Conservation (phyloP, 2,329 filamentous ascomycete species). For the Aspergillus spinulosporus region DNA sequence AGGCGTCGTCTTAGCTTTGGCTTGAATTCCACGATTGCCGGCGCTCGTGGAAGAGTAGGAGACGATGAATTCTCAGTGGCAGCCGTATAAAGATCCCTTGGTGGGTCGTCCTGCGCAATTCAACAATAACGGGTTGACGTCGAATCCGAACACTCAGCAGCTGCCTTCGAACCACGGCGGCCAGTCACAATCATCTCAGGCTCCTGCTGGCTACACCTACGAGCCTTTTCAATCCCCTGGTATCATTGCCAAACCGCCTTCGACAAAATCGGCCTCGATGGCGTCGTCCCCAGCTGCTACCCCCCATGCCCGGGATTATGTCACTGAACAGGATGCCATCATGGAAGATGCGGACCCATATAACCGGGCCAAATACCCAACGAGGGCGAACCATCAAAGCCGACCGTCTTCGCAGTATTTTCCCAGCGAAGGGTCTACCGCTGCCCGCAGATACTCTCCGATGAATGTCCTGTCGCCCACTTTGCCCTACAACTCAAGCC, state of each 20-base stretch:
- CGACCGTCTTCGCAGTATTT: constrained; percentile 73
- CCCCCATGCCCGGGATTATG: constrained; percentile 63
- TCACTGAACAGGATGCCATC: constrained; percentile 69
- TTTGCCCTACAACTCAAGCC: constrained; percentile 71
- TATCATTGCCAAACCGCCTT: constrained; percentile 34
- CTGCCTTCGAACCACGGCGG: constrained; percentile 50
- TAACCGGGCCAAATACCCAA: constrained; percentile 80
- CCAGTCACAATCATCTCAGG: constrained; percentile 50
- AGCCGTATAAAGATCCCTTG: constrained; percentile 64
- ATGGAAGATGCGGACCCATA: constrained; percentile 93
- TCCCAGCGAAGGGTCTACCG: constrained; percentile 73
- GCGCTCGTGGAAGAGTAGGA: constrained; percentile 19
- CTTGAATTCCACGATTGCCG: constrained; percentile 9
- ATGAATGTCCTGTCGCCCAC: constrained; percentile 89
- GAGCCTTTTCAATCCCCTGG: constrained; percentile 61
- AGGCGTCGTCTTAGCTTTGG: constrained; percentile 21
- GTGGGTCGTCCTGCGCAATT: constrained; percentile 65
- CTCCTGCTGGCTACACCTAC: constrained; percentile 65
- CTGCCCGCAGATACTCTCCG: constrained; percentile 89
- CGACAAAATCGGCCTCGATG: constrained; percentile 54
- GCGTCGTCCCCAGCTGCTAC: constrained; percentile 60
- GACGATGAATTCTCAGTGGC: constrained; percentile 63
- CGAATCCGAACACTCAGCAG: constrained; percentile 49
- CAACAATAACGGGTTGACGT: constrained; percentile 52
- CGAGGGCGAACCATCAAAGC: constrained; percentile 70